Evolutionary conservation across 2,329 filamentous ascomycete species (phyloP), one percentile per base, ranked within the genome.

Genomic region (Nothophoma quercina): DNA sequence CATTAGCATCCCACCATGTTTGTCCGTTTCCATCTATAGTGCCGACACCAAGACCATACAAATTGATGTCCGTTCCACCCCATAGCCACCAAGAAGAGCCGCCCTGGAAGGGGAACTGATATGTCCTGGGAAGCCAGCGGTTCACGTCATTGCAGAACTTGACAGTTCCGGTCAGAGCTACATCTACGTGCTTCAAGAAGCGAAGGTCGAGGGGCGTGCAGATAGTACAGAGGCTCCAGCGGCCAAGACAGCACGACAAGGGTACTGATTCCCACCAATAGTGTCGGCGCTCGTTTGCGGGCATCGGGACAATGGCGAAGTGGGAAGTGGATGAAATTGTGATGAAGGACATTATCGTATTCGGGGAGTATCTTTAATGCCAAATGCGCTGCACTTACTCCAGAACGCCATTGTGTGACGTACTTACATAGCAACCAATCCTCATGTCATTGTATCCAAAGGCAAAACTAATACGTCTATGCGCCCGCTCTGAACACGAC

Each of bases 71-170:
- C n/a, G n/a, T n/a, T n/a, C n/a, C n/a, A n/a, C n/a, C n/a, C n/a
- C n/a, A n/a, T n/a, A n/a, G n/a, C n/a, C n/a, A n/a, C n/a, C n/a
- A n/a, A n/a, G n/a, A n/a, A n/a, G n/a, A n/a, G n/a, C n/a, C n/a
- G n/a, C n/a, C n/a, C n/a, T n/a, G n/a, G n/a, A 84, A 90, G 6
- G 74, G 76, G 19, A 86, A 85, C 50, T 81, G 80, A 77, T 88
- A 89, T 32, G 81, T 78, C 63, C 88, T 80, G 4, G 78, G 78
- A 56, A 86, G 79, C 88, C 88, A 90, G 71, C 89, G 89, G 58
- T 84, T 80, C 1, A 85, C 86, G 65, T 90, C 84, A 42, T 86
- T 81, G 46, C 81, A 83, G 73, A 90, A 90, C 49, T 82, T 76
- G 15, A 89, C 78, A 19, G 79, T 80, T n/a, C 84, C 85, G 63